Percentiles rank a stretch among this genome's conserved stretches.
These are phyloP conservation scores for Penicillium sp. DNA, from an alignment of 2,329 filamentous ascomycete genomes.

Conservation along the genomic window DNA sequence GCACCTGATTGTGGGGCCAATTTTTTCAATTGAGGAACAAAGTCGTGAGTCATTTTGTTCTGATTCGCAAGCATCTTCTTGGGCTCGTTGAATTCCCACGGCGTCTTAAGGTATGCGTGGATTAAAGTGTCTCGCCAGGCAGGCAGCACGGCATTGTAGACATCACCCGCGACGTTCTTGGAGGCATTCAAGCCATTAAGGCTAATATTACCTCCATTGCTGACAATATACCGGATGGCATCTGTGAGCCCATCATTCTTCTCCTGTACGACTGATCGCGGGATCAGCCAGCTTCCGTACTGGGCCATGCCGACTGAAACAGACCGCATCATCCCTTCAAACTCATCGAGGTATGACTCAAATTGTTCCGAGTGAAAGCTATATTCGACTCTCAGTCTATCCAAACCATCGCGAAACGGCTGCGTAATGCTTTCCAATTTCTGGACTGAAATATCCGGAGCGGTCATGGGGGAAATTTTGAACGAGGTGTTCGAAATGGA, in stretches of 20 bases:
- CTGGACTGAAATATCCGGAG: conserved; percentile 1
- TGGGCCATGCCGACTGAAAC: conserved; percentile 2
- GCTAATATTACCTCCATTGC: conserved; percentile 1
- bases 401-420: conserved; percentile 5
- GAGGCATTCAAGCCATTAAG: conserved; percentile 3
- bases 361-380: conserved; percentile 2
- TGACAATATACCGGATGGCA: not conserved
- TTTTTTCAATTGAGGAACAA: not conserved
- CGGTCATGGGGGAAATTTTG: conserved; percentile 8
- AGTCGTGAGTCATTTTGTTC: conserved; percentile 4
- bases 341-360: conserved; percentile 9
- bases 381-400: conserved; percentile 9
- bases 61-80: conserved; percentile 1
- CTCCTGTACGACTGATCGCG: not conserved
- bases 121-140: conserved; percentile 4
- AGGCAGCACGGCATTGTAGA: conserved; percentile 6
- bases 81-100: conserved; percentile 8
- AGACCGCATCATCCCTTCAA: not conserved
- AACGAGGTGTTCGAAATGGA: conserved; percentile 11
- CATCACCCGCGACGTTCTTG: conserved; percentile 2
- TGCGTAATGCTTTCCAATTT: conserved; percentile 1
- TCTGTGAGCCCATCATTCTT: conserved; percentile 3
- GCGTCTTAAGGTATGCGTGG: conserved; percentile 6
- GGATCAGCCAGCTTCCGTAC: conserved; percentile 9
- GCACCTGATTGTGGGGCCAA: conserved; percentile 6